These are phyloP conservation scores for Colletotrichum sp. DNA, from an alignment of 2,329 filamentous ascomycete genomes.

Conservation along the genomic window DNA sequence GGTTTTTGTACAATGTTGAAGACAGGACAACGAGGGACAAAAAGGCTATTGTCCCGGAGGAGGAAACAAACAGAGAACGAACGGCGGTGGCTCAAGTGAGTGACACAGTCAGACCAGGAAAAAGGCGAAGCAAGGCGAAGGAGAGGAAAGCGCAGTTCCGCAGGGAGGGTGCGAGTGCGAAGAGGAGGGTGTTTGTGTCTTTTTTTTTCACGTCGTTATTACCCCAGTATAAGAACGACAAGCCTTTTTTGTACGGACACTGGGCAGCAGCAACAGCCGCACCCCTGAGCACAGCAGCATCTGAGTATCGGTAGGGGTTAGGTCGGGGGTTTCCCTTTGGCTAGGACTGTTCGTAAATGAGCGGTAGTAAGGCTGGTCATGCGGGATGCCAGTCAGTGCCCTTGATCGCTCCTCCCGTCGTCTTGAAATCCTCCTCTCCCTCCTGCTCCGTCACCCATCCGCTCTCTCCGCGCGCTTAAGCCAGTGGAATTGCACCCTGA, in stretches of 20 bases:
- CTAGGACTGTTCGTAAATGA: background rate
- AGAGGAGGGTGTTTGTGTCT: background rate
- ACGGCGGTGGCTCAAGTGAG: background rate
- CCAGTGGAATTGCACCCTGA: background rate
- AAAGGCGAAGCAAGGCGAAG: background rate
- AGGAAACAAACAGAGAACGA: background rate
- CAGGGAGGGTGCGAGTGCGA: background rate
- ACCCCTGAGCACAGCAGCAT: constrained; percentile 19
- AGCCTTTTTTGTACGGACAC: background rate
- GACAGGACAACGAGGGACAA: background rate
- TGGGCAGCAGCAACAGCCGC: background rate
- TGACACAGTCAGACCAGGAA: constrained; percentile 8
- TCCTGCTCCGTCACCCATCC: background rate
- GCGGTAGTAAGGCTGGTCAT: background rate
- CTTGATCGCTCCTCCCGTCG: background rate
- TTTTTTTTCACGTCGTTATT: background rate
- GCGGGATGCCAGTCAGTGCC: constrained; percentile 2
- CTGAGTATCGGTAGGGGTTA: background rate
- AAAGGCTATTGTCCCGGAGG: background rate
- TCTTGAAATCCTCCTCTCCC: background rate
- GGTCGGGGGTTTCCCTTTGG: background rate
- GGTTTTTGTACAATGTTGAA: background rate
- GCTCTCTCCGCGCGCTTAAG: background rate
- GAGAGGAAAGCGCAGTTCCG: background rate
- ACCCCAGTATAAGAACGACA: background rate